These are phyloP conservation scores for Dactylonectria macrodidyma DNA, from an alignment of 2,329 filamentous ascomycete species.

Conservation along the genomic window DNA sequence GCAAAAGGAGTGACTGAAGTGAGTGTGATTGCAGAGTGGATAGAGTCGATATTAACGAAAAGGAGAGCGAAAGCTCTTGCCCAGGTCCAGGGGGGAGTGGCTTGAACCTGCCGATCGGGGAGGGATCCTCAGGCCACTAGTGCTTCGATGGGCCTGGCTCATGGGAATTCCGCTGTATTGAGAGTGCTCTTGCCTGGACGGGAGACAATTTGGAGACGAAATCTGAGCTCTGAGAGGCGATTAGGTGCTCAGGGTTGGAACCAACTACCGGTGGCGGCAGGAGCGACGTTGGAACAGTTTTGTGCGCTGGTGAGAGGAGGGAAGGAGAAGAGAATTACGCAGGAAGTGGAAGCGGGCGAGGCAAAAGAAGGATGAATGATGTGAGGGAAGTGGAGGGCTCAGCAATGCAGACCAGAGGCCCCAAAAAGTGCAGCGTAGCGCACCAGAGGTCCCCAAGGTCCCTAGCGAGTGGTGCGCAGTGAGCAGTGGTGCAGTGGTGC, in stretches of 20 bases:
- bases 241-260: slow-evolving; percentile 4
- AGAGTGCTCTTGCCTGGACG: slow-evolving; percentile 7
- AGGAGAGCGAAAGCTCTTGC: slow-evolving; percentile 53
- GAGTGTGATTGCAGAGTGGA: slow-evolving; percentile 57
- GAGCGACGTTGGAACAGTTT: slow-evolving; percentile 22
- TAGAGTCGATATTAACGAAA: slow-evolving; percentile 57
- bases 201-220: slow-evolving; percentile 9
- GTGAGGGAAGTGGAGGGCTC: slow-evolving; percentile 39
- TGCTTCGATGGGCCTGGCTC: slow-evolving; percentile 43
- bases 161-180: slow-evolving; percentile 36
- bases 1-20: slow-evolving; percentile 59
- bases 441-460: background rate
- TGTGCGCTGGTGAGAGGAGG: slow-evolving; percentile 18
- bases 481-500: slow-evolving; percentile 8
- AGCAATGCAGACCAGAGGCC: slow-evolving; percentile 22
- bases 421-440: background rate
- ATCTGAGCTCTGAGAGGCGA: slow-evolving; percentile 5
- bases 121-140: slow-evolving; percentile 52
- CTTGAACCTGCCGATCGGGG: slow-evolving; percentile 55
- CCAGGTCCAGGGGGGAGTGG: slow-evolving; percentile 48
- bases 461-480: background rate
- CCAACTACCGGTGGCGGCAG: slow-evolving; percentile 9
- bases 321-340: slow-evolving; percentile 32
- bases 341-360: slow-evolving; percentile 35
- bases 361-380: slow-evolving; percentile 41